These are phyloP conservation scores for Allantophomopsis lycopodina DNA, from an alignment of 2,329 filamentous ascomycete species.

Conservation along the genomic window DNA sequence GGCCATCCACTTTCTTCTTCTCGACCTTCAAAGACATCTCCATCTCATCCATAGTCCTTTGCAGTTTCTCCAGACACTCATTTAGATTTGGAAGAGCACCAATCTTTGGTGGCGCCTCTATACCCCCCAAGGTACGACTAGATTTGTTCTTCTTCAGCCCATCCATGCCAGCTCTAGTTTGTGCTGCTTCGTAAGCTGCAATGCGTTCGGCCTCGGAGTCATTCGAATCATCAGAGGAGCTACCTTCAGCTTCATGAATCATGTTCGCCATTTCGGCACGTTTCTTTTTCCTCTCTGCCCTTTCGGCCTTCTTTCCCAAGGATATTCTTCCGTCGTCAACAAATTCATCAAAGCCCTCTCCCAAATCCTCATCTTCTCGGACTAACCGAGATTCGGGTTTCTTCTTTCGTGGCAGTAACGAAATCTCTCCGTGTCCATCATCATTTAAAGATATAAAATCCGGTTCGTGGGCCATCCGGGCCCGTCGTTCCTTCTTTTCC, in stretches of 20 bases:
- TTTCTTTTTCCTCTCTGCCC: conserved; percentile 50
- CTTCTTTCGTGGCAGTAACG: conserved; percentile 37
- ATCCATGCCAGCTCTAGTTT: conserved; percentile 79
- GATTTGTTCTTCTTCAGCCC: conserved; percentile 37
- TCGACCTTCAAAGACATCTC: conserved; percentile 47
- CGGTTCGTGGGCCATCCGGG: conserved; percentile 63
- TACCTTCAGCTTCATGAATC: conserved; percentile 66
- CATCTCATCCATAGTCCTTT: conserved; percentile 46
- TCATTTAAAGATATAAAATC: conserved; percentile 53
- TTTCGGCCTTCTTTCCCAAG: conserved; percentile 66
- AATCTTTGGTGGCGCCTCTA: conserved; percentile 41
- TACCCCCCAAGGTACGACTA: conserved; percentile 18
- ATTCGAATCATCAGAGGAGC: conserved; percentile 45
- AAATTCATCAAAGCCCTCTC: conserved; percentile 86
- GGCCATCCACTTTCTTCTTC: conserved; percentile 46
- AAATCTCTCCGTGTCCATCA: conserved; percentile 22
- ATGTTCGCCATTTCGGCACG: conserved; percentile 71
- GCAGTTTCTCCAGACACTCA: conserved; percentile 50
- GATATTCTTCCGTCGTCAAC: conserved; percentile 74
- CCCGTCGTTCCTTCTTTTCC: conserved; percentile 81
- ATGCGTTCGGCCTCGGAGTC: conserved; percentile 59
- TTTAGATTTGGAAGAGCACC: conserved; percentile 63
- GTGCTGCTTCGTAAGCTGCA: conserved; percentile 75
- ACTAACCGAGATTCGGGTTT: conserved; percentile 63
- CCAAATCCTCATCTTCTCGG: conserved; percentile 79